Evolutionary conservation across 2,329 filamentous ascomycete species (phyloP), one percentile per base, ranked within the genome.

Genomic region (Trichoderma lentiforme): DNA sequence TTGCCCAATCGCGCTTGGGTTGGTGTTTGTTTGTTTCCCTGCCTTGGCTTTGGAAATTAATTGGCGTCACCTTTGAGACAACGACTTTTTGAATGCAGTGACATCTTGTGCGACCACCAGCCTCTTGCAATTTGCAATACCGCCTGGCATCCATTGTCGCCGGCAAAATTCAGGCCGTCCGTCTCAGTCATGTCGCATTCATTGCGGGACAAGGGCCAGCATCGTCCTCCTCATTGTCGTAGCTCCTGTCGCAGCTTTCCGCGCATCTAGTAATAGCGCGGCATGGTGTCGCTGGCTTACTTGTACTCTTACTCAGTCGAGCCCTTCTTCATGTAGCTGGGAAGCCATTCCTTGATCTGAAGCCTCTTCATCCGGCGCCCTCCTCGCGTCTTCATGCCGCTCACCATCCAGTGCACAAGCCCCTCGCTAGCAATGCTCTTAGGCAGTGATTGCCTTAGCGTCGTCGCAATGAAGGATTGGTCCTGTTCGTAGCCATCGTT

Each of bases 341-440:
- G 77, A 11, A 76, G 73, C 76, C 74, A 76, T 61, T 69, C 61
- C 71, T 73, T 77, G 30, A 76, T 21, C 58, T 75, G 74, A 28
- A 75, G 58, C 24, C 76, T 73, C 67, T 74, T 75, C 2, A 57
- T 62, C 70, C 74, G 75, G 30, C 57, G 51, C 36, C 70, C 67
- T 24, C 51, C 60, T 15, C 51, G 60, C n/a, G 28, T 8, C 24
- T 51, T 66, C 9, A 57, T 64, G 24, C 78, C 76, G 56, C 78
- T 77, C 21, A 80, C 66, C 18, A 76, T 76, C 86, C 86, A 87
- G 74, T 86, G 82, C 28, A 79, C 79, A 36, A 87, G 77, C 5
- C 83, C 85, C 8, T 78, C 78, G 9, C 78, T 76, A 18, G 79
- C 78, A 70, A 84, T 77, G 39, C 77, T 81, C 7, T 76, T 73